These are phyloP conservation scores for Fagopyrum tataricum DNA, from an alignment of 148 eudicot genomes.

Conservation along the genomic window DNA sequence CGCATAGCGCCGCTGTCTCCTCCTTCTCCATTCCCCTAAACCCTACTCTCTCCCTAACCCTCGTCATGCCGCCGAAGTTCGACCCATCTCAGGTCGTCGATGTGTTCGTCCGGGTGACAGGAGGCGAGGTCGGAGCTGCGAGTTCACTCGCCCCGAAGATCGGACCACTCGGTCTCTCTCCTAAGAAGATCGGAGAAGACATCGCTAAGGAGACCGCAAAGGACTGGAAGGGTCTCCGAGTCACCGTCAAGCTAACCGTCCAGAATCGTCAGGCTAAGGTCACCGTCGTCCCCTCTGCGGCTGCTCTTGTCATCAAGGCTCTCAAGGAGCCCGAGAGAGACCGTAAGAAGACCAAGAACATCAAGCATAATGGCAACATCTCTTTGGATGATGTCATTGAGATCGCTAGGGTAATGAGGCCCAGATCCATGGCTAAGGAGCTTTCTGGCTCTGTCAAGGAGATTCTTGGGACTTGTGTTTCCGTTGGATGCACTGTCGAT, in stretches of 20 bases:
- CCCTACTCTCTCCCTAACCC: too few relatives aligned
- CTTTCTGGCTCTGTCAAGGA: conserved; percentile 57
- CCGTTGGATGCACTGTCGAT: conserved; percentile 69
- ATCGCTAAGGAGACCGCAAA: conserved; percentile 17
- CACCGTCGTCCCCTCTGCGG: conserved; percentile 69
- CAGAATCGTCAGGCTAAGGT: conserved; percentile 77
- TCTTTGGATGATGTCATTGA: conserved; percentile 61
- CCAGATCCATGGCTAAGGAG: conserved; percentile 59
- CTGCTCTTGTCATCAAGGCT: conserved; percentile 68
- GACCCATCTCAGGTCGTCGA: too few relatives aligned
- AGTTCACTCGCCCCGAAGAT: conserved; percentile 64
- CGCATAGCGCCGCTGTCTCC: too few relatives aligned
- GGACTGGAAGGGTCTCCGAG: conserved; percentile 77
- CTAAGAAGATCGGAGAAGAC: conserved; percentile 18
- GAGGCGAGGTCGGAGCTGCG: too few relatives aligned
- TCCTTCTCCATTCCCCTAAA: too few relatives aligned
- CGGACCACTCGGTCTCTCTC: conserved; percentile 54
- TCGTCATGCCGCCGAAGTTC: too few relatives aligned
- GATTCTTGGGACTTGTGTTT: conserved; percentile 63
- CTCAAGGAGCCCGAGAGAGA: conserved; percentile 64
- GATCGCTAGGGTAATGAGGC: conserved; percentile 53
- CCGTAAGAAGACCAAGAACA: conserved; percentile 60
- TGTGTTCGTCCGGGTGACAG: too few relatives aligned
- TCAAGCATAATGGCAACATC: conserved; percentile 63
- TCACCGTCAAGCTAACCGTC: conserved; percentile 60